Percentiles rank a stretch among this genome's conserved stretches.
phyloP scores from a whole-genome alignment of 208 protist species.

The Wallacemonas sp. region DNA sequence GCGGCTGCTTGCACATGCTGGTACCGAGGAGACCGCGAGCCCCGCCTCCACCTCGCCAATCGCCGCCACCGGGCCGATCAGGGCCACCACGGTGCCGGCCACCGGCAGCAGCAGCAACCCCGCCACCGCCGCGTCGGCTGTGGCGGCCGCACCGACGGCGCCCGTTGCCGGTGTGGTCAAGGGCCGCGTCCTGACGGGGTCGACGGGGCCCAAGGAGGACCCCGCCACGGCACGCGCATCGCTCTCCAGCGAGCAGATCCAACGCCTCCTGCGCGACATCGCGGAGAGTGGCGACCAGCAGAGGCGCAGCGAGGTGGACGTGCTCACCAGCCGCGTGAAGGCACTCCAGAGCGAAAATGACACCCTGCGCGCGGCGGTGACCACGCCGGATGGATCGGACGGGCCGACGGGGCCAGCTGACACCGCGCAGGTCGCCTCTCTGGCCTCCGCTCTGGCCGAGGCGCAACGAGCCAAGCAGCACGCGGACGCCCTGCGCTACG shows the following conservation, averaged over 20 bases:
- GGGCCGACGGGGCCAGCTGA: not conserved
- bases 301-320: not conserved
- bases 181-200: not conserved
- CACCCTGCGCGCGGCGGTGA: not conserved
- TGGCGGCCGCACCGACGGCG: not conserved
- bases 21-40: too few species aligned
- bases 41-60: too few species aligned
- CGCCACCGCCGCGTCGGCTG: conserved; percentile 15
- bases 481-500: conserved; percentile 26
- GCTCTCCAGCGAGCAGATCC: not conserved
- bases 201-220: not conserved
- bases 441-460: conserved; percentile 4
- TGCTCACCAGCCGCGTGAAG: not conserved
- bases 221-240: not conserved
- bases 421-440: not conserved
- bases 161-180: conserved; percentile 6
- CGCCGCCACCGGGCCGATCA: too few species aligned
- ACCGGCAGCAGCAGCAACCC: too few species aligned
- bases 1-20: conserved; percentile 38
- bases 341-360: conserved; percentile 5
- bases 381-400: too few species aligned
- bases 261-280: not conserved
- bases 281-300: not conserved
- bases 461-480: not conserved
- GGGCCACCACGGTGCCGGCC: too few species aligned